Evolutionary conservation across 495 filamentous ascomycete genomes (phyloP).

Genomic region (Gamarada debralockiae): DNA sequence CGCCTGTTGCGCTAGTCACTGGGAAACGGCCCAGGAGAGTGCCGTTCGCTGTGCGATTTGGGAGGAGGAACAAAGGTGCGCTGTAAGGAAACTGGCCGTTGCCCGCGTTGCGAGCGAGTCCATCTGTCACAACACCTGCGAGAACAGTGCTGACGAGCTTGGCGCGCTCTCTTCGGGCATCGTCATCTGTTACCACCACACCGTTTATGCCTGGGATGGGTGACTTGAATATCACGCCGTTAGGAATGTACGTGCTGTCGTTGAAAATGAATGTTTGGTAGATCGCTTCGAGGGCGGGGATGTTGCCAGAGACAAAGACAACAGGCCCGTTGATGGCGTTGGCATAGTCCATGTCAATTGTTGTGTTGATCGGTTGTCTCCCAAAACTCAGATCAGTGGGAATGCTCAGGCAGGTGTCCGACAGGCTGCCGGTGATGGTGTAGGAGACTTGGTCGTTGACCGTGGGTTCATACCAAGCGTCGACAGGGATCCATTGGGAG

Average conservation of each 20-base stretch:
- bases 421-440: not conserved
- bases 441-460: not conserved
- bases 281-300: not conserved
- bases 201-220: not conserved
- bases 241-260: not conserved
- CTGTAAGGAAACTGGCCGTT: slow-evolving; percentile 1
- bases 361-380: slow-evolving; percentile 2
- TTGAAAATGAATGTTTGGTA: not conserved
- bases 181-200: not conserved
- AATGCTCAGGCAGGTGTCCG: not conserved
- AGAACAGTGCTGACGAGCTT: slow-evolving; percentile 7
- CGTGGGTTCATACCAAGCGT: slow-evolving; percentile 5
- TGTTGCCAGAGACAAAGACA: not conserved
- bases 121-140: slow-evolving; percentile 1
- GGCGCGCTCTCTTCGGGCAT: not conserved
- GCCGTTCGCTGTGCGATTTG: not conserved
- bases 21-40: not conserved
- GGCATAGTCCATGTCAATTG: slow-evolving; percentile 2
- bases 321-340: slow-evolving; percentile 3
- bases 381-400: not conserved
- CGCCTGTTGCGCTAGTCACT: not conserved
- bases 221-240: not conserved
- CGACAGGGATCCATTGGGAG: slow-evolving; percentile 5
- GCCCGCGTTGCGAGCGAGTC: slow-evolving; percentile 1
- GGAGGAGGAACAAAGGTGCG: slow-evolving; percentile 5